phyloP scores from a whole-genome alignment of 306 rosid genomes.

The Lupinus albus region DNA sequence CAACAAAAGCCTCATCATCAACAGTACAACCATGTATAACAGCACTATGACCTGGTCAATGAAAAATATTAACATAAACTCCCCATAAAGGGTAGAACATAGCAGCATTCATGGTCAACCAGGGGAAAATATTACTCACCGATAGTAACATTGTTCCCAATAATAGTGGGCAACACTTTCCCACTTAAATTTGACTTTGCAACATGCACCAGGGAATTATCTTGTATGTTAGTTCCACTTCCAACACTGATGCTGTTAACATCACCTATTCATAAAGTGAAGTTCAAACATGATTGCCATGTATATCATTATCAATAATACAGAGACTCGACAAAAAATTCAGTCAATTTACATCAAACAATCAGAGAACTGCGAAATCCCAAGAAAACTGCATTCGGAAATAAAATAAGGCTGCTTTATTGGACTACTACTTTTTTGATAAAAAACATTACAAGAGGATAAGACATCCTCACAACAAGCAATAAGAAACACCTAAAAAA shows the following conservation, averaged over 20 bases:
- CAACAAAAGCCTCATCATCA: conserved; percentile 95
- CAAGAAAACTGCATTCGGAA: too few relatives aligned
- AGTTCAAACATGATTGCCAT: not conserved
- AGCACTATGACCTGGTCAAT: conserved; percentile 77
- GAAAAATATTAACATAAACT: conserved; percentile 24
- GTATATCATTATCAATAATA: not conserved
- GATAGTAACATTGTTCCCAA: conserved; percentile 86
- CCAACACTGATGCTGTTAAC: conserved; percentile 89
- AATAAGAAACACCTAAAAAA: too few relatives aligned
- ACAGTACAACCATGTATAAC: conserved; percentile 91
- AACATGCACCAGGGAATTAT: conserved; percentile 91
- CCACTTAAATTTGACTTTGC: conserved; percentile 87
- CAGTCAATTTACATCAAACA: too few relatives aligned
- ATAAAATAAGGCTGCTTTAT: too few relatives aligned
- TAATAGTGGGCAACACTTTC: conserved; percentile 84
- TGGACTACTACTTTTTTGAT: too few relatives aligned
- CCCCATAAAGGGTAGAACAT: not conserved
- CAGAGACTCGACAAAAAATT: not conserved
- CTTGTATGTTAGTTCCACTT: conserved; percentile 91
- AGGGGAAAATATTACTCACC: conserved; percentile 58
- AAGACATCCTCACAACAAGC: too few relatives aligned
- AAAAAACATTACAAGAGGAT: too few relatives aligned
- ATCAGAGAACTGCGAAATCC: too few relatives aligned
- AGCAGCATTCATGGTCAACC: conserved; percentile 29
- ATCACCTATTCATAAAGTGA: conserved; percentile 60